Evolutionary conservation across 805 yeast species (phyloP).

Genomic region (Maudiozyma turicensis): DNA sequence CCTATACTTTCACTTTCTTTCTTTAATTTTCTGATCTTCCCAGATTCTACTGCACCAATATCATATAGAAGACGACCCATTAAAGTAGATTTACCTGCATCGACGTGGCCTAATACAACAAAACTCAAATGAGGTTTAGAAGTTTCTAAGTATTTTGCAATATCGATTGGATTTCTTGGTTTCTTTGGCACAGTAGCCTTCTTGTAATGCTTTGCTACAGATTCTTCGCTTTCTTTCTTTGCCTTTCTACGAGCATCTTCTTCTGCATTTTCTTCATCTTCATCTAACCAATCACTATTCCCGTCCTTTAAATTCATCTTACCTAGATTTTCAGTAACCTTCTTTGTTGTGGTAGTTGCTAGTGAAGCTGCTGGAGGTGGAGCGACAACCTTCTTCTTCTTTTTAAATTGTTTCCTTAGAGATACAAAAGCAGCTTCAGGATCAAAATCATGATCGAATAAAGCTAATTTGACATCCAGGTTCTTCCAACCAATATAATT

Average conservation of each 20-base stretch:
- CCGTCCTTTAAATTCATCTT: background rate
- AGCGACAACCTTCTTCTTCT: conserved; percentile 12
- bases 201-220: conserved; percentile 15
- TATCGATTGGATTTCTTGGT: conserved; percentile 38
- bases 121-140: conserved; percentile 90
- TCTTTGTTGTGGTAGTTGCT: conserved; percentile 1
- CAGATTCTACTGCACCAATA: conserved; percentile 93
- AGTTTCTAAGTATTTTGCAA: conserved; percentile 74
- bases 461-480: conserved; percentile 39
- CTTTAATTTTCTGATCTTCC: conserved; percentile 93
- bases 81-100: conserved; percentile 98
- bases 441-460: conserved; percentile 44
- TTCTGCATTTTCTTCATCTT: conserved; percentile 24
- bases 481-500: conserved; percentile 36
- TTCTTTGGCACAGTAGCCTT: conserved; percentile 23
- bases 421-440: conserved; percentile 38
- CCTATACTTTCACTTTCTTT: conserved; percentile 97
- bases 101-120: conserved; percentile 98
- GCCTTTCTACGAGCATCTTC: conserved; percentile 5
- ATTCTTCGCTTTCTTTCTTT: conserved; percentile 7
- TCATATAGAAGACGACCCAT: conserved; percentile 91
- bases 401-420: conserved; percentile 20
- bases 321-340: conserved; percentile 1
- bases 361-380: conserved; percentile 8
- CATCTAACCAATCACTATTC: conserved; percentile 16